Percentiles rank a stretch among this genome's conserved stretches.
Conservation (phyloP, 1,284 basidiomycete species). For the Melanopsichium pennsylvanicum region DNA sequence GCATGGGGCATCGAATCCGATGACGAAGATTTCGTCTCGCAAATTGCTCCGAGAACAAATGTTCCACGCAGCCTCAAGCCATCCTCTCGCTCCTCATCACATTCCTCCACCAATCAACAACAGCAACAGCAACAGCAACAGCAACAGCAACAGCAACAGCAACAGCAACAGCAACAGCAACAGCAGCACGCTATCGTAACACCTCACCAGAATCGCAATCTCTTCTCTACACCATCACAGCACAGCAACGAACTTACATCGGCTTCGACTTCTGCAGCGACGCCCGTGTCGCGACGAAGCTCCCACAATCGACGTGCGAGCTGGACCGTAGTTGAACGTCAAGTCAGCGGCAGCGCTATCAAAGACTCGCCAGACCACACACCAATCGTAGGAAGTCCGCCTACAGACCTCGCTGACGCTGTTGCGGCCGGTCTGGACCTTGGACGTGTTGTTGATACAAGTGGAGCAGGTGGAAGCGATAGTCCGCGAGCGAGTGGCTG, state of each 20-base stretch:
- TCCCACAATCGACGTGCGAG: conserved; percentile 24
- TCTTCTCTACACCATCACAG: conserved; percentile 14
- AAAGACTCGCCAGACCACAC: conserved; percentile 29
- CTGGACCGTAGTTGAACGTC: conserved; percentile 49
- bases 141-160: conserved; percentile 10
- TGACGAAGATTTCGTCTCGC: conserved; percentile 63
- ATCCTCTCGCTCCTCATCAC: conserved; percentile 31
- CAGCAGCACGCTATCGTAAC: conserved; percentile 4
- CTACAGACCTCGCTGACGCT: conserved; percentile 35
- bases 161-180: conserved; percentile 7
- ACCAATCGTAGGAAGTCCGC: conserved; percentile 44
- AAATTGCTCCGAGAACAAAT: conserved; percentile 37
- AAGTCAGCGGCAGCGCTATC: background rate
- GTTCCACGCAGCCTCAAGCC: conserved; percentile 34
- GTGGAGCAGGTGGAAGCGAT: too few species aligned
- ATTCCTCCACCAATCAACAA: conserved; percentile 15
- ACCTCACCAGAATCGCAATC: conserved; percentile 11
- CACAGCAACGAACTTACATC: conserved; percentile 1
- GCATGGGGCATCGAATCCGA: conserved; percentile 64
- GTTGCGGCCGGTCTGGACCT: conserved; percentile 23
- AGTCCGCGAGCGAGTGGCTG: too few species aligned
- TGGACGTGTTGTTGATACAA: conserved; percentile 1
- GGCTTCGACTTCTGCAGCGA: background rate
- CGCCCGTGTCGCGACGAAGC: conserved; percentile 1
- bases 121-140: conserved; percentile 1